These are phyloP conservation scores for Teratosphaeriaceae sp. DNA, from an alignment of 2,329 filamentous ascomycete genomes.

Conservation along the genomic window DNA sequence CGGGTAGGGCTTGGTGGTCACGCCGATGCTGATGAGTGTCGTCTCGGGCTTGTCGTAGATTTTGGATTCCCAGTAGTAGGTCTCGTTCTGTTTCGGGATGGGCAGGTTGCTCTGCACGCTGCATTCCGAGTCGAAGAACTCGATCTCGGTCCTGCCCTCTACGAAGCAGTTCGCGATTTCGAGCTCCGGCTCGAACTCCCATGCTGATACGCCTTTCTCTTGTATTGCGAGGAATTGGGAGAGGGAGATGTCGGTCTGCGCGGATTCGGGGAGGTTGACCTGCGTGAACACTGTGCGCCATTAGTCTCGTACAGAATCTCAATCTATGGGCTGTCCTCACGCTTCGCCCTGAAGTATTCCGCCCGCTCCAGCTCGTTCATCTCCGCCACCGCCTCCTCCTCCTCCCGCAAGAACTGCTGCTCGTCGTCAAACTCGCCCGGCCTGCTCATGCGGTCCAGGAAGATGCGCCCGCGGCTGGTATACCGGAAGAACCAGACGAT, in stretches of 20 bases:
- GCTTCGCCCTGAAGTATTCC: conserved; percentile 92
- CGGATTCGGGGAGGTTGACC: conserved; percentile 88
- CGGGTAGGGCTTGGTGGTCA: conserved; percentile 95
- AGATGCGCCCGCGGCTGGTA: conserved; percentile 78
- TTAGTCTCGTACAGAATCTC: conserved; percentile 15
- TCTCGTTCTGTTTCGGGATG: conserved; percentile 97
- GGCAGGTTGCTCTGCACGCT: conserved; percentile 95
- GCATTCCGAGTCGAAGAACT: conserved; percentile 97
- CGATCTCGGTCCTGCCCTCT: conserved; percentile 90
- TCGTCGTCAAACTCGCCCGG: conserved; percentile 98
- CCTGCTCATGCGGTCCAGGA: conserved; percentile 85
- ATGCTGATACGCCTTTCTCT: conserved; percentile 98
- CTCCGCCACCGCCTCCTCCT: conserved; percentile 85
- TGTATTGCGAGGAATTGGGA: conserved; percentile 98
- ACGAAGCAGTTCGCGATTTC: conserved; percentile 99
- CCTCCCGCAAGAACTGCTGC: conserved; percentile 86
- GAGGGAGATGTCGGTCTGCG: conserved; percentile 93
- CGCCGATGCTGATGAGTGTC: conserved; percentile 81
- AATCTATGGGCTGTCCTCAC: conserved; percentile 44
- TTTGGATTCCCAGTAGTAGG: conserved; percentile 99
- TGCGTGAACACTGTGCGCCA: conserved; percentile 89
- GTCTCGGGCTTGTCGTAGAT: conserved; percentile 94
- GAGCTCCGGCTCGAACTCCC: conserved; percentile 98
- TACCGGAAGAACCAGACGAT: conserved; percentile 93
- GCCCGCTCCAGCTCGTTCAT: conserved; percentile 91